Percentiles rank a stretch among this genome's conserved stretches.
Conservation (phyloP, 108 stramenopile species). For the Nitzschia sp. region DNA sequence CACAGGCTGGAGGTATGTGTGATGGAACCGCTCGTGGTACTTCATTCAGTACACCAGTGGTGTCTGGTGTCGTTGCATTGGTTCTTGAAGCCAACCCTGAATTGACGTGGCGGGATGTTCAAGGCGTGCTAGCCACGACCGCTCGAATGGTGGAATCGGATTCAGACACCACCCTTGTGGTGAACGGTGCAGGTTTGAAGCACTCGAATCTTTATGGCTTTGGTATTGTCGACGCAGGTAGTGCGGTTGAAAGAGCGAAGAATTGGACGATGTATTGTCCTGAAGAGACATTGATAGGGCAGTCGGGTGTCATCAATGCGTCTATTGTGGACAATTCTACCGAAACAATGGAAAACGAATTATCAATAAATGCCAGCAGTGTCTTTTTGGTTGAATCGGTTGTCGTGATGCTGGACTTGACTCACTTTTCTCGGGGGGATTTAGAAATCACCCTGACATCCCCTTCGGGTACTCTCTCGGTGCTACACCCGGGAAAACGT, state of each 20-base stretch:
- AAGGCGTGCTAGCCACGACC: conserved; percentile 45
- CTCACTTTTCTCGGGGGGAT: conserved; percentile 39
- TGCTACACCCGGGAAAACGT: conserved; percentile 31
- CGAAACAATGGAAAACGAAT: background rate
- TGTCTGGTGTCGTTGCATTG: conserved; percentile 46
- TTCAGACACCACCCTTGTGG: conserved; percentile 11
- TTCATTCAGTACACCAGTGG: conserved; percentile 43
- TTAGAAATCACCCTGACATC: conserved; percentile 35
- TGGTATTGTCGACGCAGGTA: conserved; percentile 48
- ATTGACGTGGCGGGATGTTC: conserved; percentile 54
- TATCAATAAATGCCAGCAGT: conserved; percentile 3
- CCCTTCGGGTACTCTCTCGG: conserved; percentile 36
- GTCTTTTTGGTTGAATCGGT: conserved; percentile 39
- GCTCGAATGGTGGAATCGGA: conserved; percentile 9
- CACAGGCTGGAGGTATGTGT: conserved; percentile 30
- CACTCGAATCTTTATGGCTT: conserved; percentile 52
- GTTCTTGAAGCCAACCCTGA: conserved; percentile 47
- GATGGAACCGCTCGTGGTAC: conserved; percentile 26
- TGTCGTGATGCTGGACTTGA: conserved; percentile 32
- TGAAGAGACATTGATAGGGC: conserved; percentile 21
- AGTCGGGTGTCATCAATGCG: conserved; percentile 15
- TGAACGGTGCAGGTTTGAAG: conserved; percentile 38
- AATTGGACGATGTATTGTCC: conserved; percentile 24
- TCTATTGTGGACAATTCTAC: conserved; percentile 3
- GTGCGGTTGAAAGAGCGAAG: conserved; percentile 31